These are phyloP conservation scores for Jamesozyma piceae DNA, from an alignment of 805 yeast species.

Conservation along the genomic window DNA sequence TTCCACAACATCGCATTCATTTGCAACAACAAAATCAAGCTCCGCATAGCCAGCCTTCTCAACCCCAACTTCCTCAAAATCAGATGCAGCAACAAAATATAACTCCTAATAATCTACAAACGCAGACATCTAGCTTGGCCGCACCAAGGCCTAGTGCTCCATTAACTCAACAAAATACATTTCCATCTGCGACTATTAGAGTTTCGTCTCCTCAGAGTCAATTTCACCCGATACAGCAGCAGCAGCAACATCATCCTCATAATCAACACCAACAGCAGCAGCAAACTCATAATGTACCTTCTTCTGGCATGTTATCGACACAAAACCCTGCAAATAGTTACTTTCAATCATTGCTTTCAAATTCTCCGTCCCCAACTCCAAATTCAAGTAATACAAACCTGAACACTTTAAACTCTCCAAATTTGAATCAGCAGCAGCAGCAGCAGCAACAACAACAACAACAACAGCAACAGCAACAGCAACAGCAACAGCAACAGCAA, in stretches of 20 bases:
- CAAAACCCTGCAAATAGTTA: constrained; percentile 21
- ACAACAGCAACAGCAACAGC: not conserved
- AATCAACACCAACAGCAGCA: constrained; percentile 2
- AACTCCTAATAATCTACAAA: not conserved
- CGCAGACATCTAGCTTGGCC: not conserved
- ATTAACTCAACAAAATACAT: not conserved
- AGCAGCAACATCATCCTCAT: constrained; percentile 2
- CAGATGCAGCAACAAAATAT: not conserved
- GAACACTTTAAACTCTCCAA: not conserved
- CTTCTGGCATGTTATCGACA: constrained; percentile 16
- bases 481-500: not conserved
- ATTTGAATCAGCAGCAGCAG: not conserved
- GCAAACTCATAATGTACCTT: not conserved
- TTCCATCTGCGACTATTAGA: not conserved
- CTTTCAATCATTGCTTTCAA: constrained; percentile 23
- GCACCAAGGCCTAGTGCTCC: not conserved
- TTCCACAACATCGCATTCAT: constrained; percentile 4
- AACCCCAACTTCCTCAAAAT: not conserved
- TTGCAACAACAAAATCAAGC: not conserved
- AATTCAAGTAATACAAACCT: constrained; percentile 13
- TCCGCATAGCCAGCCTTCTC: constrained; percentile 1
- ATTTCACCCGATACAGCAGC: not conserved
- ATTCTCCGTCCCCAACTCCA: constrained; percentile 27
- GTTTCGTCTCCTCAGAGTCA: not conserved
- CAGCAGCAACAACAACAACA: not conserved